A percentile compares a stretch with the other conserved stretches of the same genome.
phyloP scores from a whole-genome alignment of 2,329 filamentous ascomycete species.

The Ascomycota sp. region DNA sequence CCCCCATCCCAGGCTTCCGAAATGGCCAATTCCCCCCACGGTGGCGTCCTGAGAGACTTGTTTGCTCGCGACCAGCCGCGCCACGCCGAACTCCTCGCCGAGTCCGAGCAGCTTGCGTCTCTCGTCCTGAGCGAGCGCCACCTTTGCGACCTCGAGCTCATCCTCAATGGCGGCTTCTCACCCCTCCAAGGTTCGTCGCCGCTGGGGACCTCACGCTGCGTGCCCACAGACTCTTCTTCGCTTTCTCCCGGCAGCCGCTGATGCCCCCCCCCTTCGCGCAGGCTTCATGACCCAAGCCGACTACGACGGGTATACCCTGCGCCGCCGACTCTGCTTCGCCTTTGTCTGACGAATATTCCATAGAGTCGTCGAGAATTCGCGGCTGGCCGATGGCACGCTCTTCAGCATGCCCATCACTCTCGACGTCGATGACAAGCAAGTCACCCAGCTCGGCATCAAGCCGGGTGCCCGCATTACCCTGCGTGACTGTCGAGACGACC shows the following conservation, averaged over 20 bases:
- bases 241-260: neutral
- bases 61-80: constrained; percentile 78
- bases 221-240: neutral
- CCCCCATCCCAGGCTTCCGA: too few species aligned
- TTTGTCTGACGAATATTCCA: neutral
- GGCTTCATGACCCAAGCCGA: constrained; percentile 96
- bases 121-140: constrained; percentile 79
- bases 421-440: constrained; percentile 56
- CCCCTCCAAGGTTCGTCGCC: constrained; percentile 67
- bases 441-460: constrained; percentile 59
- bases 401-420: constrained; percentile 96
- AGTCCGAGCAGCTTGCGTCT: constrained; percentile 73
- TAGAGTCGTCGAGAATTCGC: constrained; percentile 75
- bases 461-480: constrained; percentile 67
- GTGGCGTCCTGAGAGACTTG: constrained; percentile 94
- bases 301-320: constrained; percentile 65
- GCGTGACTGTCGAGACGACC: constrained; percentile 88
- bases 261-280: constrained; percentile 14
- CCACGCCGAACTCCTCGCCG: constrained; percentile 56
- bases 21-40: constrained; percentile 61
- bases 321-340: too few species aligned
- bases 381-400: constrained; percentile 71
- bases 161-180: constrained; percentile 94
- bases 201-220: neutral
- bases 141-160: constrained; percentile 91